Evolutionary conservation across 225 moss, liverwort and hornwort genomes (phyloP).

Genomic region (Sphagnum tenellum): DNA sequence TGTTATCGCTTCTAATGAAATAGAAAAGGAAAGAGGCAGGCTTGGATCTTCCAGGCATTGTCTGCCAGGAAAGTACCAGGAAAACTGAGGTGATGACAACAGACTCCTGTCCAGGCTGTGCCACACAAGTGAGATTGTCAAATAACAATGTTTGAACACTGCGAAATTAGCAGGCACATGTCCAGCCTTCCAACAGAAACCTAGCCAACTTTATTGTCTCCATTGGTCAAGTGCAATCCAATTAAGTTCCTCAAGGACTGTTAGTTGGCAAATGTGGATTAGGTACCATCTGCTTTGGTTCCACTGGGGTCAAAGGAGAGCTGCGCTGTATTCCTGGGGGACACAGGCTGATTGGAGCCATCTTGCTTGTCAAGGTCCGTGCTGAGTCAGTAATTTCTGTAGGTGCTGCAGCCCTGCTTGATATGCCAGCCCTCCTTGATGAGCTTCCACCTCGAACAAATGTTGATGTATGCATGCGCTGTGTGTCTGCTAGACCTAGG

Average conservation of each 20-base stretch:
- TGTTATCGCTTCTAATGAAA: no score
- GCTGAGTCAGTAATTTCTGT: conserved; percentile 72
- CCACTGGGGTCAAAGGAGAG: conserved; percentile 77
- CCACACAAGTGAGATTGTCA: background rate
- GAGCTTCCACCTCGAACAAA: conserved; percentile 71
- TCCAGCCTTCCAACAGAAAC: conserved; percentile 33
- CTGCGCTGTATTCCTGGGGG: conserved; percentile 86
- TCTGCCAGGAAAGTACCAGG: no score
- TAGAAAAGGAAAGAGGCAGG: no score
- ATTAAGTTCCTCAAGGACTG: conserved; percentile 62
- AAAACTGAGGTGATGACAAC: no score
- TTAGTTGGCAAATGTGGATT: conserved; percentile 53
- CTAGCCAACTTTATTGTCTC: conserved; percentile 52
- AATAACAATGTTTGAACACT: no score
- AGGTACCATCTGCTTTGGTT: conserved; percentile 90
- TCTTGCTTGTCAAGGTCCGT: conserved; percentile 63
- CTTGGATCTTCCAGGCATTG: no score
- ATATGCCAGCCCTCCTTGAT: conserved; percentile 71
- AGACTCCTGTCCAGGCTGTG: conserved; percentile 5
- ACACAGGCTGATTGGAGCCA: conserved; percentile 79
- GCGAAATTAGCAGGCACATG: background rate
- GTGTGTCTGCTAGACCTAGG: conserved; percentile 53
- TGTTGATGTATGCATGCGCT: conserved; percentile 64
- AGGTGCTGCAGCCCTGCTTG: conserved; percentile 60
- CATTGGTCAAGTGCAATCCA: conserved; percentile 59